Conservation (phyloP, 129 eudicot species). For the Flaveria ramosissima region DNA sequence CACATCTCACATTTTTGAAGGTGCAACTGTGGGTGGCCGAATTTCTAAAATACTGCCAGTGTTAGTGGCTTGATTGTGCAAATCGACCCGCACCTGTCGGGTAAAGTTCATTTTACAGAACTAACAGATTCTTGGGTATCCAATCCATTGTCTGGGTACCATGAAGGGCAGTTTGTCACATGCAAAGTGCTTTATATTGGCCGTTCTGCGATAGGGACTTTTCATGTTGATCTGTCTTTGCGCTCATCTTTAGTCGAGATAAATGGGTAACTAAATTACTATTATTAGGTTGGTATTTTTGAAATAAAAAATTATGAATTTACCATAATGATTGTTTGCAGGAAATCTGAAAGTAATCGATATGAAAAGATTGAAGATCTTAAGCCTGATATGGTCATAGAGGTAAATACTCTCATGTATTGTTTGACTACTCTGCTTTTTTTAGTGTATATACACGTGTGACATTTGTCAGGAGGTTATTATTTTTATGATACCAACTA, state of each 20-base stretch:
- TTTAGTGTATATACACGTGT: not conserved
- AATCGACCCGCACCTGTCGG: conserved; percentile 69
- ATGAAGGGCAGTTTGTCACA: conserved; percentile 85
- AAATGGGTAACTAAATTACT: conserved; percentile 40
- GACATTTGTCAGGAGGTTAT: not conserved
- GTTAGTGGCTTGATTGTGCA: conserved; percentile 89
- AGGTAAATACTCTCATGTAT: conserved; percentile 45
- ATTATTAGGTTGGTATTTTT: not conserved
- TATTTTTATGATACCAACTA: not conserved
- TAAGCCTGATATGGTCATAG: conserved; percentile 61
- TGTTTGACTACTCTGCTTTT: not conserved
- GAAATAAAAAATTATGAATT: not conserved
- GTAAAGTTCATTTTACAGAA: conserved; percentile 90
- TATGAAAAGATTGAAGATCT: conserved; percentile 70
- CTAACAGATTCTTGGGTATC: conserved; percentile 58
- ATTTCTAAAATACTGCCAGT: conserved; percentile 77
- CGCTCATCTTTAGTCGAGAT: conserved; percentile 42
- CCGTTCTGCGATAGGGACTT: conserved; percentile 55
- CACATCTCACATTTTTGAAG: conserved; percentile 52
- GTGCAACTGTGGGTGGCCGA: conserved; percentile 72
- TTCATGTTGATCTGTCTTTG: conserved; percentile 79
- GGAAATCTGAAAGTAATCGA: conserved; percentile 39
- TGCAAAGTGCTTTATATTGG: conserved; percentile 68
- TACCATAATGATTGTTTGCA: conserved; percentile 30
- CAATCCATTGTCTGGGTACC: conserved; percentile 72